Conservation (phyloP, 371 early-diverging fungal genomes). For the Mortierella sp. region DNA sequence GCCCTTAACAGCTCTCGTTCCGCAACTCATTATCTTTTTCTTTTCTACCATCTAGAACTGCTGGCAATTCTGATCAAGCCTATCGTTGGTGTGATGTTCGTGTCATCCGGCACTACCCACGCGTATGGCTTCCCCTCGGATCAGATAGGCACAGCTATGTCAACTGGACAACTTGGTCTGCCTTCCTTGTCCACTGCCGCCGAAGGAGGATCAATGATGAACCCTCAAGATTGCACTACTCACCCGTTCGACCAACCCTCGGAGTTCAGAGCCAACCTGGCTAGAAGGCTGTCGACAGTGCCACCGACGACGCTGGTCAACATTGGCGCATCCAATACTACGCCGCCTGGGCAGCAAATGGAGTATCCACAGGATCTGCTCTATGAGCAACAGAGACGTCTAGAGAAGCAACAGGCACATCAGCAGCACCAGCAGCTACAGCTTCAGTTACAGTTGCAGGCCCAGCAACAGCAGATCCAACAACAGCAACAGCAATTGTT, state of each 20-base stretch:
- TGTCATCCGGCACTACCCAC: slow-evolving; percentile 10
- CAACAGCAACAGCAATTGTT: slow-evolving; percentile 16
- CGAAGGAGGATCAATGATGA: neutral
- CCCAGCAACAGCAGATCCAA: slow-evolving; percentile 22
- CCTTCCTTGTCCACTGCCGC: neutral
- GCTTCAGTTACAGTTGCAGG: slow-evolving; percentile 13
- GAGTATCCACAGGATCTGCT: slow-evolving; percentile 14
- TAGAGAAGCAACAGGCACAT: slow-evolving; percentile 13
- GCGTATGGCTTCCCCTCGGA: slow-evolving; percentile 6
- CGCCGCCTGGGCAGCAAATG: slow-evolving; percentile 13
- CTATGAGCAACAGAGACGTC: slow-evolving; percentile 12
- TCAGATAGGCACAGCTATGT: slow-evolving; percentile 17
- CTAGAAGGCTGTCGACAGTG: neutral
- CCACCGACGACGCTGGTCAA: slow-evolving; percentile 20
- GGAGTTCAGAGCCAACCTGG: neutral
- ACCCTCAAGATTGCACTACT: no score
- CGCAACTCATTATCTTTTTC: neutral
- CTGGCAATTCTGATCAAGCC: slow-evolving; percentile 50
- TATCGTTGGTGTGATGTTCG: slow-evolving; percentile 40
- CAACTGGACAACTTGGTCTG: slow-evolving; percentile 9
- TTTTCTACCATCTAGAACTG: slow-evolving; percentile 18
- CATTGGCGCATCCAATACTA: slow-evolving; percentile 2
- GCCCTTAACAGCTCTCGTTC: no score
- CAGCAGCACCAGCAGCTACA: slow-evolving; percentile 20
- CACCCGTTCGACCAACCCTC: neutral